These are phyloP conservation scores for Plasmodium cynomolgi DNA, from an alignment of 169 alveolate genomes.

Conservation along the genomic window DNA sequence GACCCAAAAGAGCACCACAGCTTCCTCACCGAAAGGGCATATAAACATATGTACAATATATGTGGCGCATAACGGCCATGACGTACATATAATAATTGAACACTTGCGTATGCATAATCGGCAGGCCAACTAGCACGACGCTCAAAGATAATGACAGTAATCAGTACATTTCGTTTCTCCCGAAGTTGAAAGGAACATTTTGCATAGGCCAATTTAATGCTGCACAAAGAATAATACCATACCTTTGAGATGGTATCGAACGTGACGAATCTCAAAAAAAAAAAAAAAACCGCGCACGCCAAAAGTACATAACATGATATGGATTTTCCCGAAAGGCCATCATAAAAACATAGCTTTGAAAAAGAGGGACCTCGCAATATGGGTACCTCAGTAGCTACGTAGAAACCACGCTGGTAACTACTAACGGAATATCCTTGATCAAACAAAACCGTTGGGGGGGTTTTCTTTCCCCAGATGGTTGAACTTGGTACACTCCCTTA, in stretches of 20 bases:
- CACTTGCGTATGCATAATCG: background rate
- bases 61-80: background rate
- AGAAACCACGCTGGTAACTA: background rate
- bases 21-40: background rate
- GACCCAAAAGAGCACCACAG: background rate
- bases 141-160: background rate
- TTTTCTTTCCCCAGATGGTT: background rate
- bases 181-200: background rate
- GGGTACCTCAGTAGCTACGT: background rate
- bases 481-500: background rate
- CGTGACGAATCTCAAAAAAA: background rate
- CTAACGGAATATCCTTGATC: background rate
- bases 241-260: background rate
- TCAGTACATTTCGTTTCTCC: background rate
- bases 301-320: no score
- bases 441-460: background rate
- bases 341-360: background rate
- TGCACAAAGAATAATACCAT: background rate
- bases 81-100: background rate
- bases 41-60: background rate
- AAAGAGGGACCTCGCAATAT: background rate
- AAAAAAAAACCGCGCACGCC: background rate
- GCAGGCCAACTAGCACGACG: background rate
- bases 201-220: background rate
- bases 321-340: background rate